Percentiles rank a stretch among this genome's conserved stretches.
Evolutionary conservation across 768 basidiomycete genomes (phyloP).

Genomic region (Naganishia onofrii): DNA sequence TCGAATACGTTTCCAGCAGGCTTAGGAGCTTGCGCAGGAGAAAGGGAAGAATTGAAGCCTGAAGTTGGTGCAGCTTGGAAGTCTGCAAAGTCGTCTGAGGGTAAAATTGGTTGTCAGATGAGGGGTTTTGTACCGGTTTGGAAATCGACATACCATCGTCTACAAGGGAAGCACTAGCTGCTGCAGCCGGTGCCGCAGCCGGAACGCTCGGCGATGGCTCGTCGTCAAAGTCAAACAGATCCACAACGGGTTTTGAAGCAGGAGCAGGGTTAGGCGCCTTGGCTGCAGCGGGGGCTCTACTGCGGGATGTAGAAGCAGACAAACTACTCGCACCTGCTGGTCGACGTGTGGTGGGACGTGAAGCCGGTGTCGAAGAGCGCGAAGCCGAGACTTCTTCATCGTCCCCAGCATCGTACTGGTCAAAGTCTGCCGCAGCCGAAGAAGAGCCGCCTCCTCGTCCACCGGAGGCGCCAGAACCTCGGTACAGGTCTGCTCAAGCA

Average conservation of each 20-base stretch:
- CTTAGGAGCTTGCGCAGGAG: constrained; percentile 21
- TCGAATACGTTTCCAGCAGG: constrained; percentile 44
- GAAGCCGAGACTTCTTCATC: constrained; percentile 60
- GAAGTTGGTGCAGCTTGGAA: constrained; percentile 52
- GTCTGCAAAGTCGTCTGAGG: constrained; percentile 56
- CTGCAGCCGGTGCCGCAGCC: constrained; percentile 50
- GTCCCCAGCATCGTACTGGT: constrained; percentile 91
- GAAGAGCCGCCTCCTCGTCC: constrained; percentile 20
- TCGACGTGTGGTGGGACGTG: constrained; percentile 8
- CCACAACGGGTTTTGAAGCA: constrained; percentile 57
- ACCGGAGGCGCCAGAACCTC: constrained; percentile 5
- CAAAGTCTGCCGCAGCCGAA: constrained; percentile 57
- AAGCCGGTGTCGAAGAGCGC: constrained; percentile 33
- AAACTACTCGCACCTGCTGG: constrained; percentile 10
- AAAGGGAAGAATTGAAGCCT: constrained; percentile 33
- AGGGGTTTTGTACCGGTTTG: neutral
- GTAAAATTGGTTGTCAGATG: neutral
- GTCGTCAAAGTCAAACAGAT: constrained; percentile 77
- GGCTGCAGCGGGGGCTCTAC: constrained; percentile 36
- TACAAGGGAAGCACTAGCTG: constrained; percentile 34
- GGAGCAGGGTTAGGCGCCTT: constrained; percentile 36
- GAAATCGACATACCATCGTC: constrained; percentile 45
- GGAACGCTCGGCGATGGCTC: constrained; percentile 56
- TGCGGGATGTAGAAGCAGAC: constrained; percentile 11
- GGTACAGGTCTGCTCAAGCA: constrained; percentile 21